Evolutionary conservation across 768 basidiomycete species (phyloP).

Genomic region (Boletus tylopilopsis): DNA sequence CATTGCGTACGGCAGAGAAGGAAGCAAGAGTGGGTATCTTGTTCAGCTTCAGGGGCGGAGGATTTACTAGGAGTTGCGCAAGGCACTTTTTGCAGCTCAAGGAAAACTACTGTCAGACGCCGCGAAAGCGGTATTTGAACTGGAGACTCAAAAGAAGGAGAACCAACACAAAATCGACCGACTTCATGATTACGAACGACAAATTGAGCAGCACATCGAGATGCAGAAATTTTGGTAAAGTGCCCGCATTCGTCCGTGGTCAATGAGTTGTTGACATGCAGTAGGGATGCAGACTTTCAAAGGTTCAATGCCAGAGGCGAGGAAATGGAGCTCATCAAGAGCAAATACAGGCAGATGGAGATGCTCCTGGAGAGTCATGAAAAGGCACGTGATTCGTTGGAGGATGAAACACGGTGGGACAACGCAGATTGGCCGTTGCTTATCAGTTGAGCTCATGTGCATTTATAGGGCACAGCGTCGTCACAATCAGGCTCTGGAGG

Average conservation of each 20-base stretch:
- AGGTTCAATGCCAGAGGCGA: conserved; percentile 64
- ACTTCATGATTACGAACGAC: conserved; percentile 80
- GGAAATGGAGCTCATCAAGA: conserved; percentile 52
- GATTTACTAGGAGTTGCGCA: conserved; percentile 20
- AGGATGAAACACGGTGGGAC: conserved; percentile 56
- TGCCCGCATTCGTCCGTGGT: neutral
- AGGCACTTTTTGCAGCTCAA: conserved; percentile 67
- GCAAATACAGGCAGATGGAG: conserved; percentile 62
- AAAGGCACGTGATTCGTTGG: conserved; percentile 48
- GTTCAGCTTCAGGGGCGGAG: neutral
- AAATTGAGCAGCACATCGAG: conserved; percentile 77
- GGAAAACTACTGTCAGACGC: conserved; percentile 67
- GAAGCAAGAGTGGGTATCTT: conserved; percentile 60
- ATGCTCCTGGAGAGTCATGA: conserved; percentile 58
- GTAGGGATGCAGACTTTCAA: conserved; percentile 72
- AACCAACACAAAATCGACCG: conserved; percentile 78
- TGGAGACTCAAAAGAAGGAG: conserved; percentile 75
- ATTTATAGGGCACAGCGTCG: conserved; percentile 49
- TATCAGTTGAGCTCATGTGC: neutral
- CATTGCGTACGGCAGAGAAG: conserved; percentile 64
- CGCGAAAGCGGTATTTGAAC: conserved; percentile 59
- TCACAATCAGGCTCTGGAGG: conserved; percentile 60
- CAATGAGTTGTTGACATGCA: conserved; percentile 8
- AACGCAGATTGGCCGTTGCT: neutral
- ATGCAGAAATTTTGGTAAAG: conserved; percentile 77